Evolutionary conservation across 768 basidiomycete species (phyloP).

Genomic region (Mycena haematopus): DNA sequence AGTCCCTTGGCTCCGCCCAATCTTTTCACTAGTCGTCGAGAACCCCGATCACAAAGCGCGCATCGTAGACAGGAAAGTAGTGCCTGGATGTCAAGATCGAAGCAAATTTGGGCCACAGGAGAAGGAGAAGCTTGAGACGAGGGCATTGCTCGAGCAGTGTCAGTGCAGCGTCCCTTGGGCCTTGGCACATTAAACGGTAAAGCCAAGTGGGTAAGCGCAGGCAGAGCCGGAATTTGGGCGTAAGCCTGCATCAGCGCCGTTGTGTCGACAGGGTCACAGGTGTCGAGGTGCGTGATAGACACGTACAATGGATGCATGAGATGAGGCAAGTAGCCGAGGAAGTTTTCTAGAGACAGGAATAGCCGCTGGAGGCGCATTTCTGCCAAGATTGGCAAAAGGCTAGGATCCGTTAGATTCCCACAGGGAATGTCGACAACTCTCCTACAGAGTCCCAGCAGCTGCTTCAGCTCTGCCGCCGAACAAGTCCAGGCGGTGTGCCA

Average conservation of each 20-base stretch:
- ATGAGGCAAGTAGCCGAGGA: background rate
- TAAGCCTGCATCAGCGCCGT: background rate
- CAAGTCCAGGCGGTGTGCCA: background rate
- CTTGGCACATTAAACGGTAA: background rate
- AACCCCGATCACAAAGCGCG: background rate
- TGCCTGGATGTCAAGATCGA: background rate
- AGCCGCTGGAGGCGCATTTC: background rate
- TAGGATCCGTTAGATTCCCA: background rate
- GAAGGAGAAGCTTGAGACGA: background rate
- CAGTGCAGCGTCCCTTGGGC: background rate
- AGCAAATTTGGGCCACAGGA: background rate
- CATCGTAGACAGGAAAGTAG: background rate
- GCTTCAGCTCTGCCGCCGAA: background rate
- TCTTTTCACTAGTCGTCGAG: background rate
- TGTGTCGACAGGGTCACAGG: background rate
- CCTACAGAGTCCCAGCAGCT: background rate
- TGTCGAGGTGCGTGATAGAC: background rate
- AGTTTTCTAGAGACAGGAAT: background rate
- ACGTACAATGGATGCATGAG: background rate
- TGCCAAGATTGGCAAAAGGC: background rate
- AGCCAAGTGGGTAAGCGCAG: background rate
- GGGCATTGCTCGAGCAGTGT: background rate
- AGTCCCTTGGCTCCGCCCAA: background rate
- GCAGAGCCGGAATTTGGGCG: background rate
- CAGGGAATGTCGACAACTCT: background rate